These are phyloP conservation scores for Nitzschia sp. DNA, from an alignment of 108 stramenopile genomes.

Conservation along the genomic window DNA sequence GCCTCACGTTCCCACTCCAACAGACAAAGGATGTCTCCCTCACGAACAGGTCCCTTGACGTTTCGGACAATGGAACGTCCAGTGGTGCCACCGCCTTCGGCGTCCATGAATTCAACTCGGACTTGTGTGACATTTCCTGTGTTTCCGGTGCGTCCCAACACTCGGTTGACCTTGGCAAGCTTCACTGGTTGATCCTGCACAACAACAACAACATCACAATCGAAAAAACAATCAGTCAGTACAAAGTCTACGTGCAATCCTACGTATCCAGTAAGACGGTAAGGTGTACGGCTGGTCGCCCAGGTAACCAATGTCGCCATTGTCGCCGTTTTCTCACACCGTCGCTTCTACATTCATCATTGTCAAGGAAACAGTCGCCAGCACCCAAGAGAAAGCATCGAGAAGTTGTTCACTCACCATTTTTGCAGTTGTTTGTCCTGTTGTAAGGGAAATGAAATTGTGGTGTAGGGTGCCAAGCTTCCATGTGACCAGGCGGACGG, in stretches of 20 bases:
- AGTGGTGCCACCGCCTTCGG: conserved; percentile 67
- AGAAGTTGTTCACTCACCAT: too few relatives aligned
- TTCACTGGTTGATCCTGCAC: conserved; percentile 89
- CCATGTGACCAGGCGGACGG: too few relatives aligned
- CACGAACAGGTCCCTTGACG: conserved; percentile 99
- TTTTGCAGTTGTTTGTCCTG: too few relatives aligned
- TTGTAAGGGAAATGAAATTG: too few relatives aligned
- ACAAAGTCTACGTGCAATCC: conserved; percentile 13
- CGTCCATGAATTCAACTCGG: conserved; percentile 99
- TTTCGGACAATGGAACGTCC: conserved; percentile 97
- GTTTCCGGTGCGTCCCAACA: conserved; percentile 99
- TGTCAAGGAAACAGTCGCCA: too few relatives aligned
- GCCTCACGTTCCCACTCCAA: conserved; percentile 99
- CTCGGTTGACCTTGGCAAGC: conserved; percentile 96
- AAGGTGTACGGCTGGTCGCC: background rate
- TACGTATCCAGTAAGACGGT: conserved; percentile 24
- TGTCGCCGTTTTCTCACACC: too few relatives aligned
- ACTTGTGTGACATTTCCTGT: conserved; percentile 99
- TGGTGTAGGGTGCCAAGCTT: too few relatives aligned
- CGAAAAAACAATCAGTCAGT: conserved; percentile 5
- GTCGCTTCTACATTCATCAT: too few relatives aligned
- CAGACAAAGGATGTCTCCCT: conserved; percentile 98
- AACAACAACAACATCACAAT: background rate
- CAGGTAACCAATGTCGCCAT: too few relatives aligned
- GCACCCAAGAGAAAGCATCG: too few relatives aligned